Evolutionary conservation across 225 moss, liverwort and hornwort genomes (phyloP), one percentile per base, ranked within the genome.

Genomic region (Polytrichum formosum): DNA sequence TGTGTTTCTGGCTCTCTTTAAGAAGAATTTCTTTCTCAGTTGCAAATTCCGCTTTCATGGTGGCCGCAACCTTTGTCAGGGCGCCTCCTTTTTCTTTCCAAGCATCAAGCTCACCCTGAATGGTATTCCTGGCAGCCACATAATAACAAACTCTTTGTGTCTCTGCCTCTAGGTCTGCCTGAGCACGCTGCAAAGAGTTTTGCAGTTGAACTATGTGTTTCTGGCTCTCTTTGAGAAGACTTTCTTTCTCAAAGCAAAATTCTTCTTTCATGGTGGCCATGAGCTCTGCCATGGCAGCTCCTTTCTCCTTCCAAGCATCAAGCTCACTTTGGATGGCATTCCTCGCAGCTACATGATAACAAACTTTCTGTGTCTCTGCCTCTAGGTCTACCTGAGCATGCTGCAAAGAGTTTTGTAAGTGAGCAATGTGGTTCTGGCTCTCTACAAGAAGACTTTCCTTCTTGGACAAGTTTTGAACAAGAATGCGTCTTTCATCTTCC

Each of bases 401-500:
- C 35, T 80, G 83, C 82, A 92, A 73, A 58, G 75, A 67, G 35
- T 76, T 23, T 65, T 90, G 84, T 71, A 87, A 67, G 26, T 71
- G 62, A 19, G 73, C 76, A 18, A 79, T 64, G 63, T 78, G 74
- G 26, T 68, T 71, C 70, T 86, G 74, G 26, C 76, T 82, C 76
- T 78, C 68, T 60, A 80, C 90, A 20, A 70, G 70, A 66, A 75
- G 64, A 22, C 59, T 73, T 29, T 87, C 78, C 64, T 79, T 75
- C 70, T 74, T 74, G 65, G 81, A 83, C 74, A 90, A 76, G 56
- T 86, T 90, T 75, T 73, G 26, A 22, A 68, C 67, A 63, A 90
- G 78, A 53, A 77, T 53, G 60, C 78, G 79, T 20, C 37, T 68
- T 61, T 86, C 90, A 46, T 21, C 69, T 46, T 90, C 86, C 67